Evolutionary conservation across 1,284 basidiomycete genomes (phyloP), one percentile per base, ranked within the genome.

Genomic region (Pterulicium gracile): DNA sequence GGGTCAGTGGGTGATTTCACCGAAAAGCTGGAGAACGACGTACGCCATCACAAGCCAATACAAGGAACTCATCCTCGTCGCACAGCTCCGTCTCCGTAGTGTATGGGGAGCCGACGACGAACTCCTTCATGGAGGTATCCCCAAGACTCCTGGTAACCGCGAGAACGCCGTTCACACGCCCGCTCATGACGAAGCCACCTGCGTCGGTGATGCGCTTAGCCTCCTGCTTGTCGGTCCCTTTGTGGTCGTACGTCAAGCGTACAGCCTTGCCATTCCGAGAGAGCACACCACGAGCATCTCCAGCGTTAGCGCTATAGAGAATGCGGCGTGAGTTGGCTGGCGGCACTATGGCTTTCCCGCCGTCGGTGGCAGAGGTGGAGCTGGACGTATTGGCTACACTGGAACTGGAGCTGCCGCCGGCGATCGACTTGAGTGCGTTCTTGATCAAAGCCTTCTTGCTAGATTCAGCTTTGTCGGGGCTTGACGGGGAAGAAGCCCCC

Each of bases 61-160:
- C 92, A 48, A 99, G 62, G 65, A 95, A 94, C 60, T 96, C 90
- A 61, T 99, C 96, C 7, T 91, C 84, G 10, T 88, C 81, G 47
- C 81, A 85, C 15, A 99, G 68, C 51, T 85, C 82, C 3, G 95
- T 98, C 64, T 98, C 93, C 14, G 96, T 98, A 13, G 96, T 99
- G 63, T 97, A 99, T 7, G 96, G 96, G 27, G 90, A 79, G 1
- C 96, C 96, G 39, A 98, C 95, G 4, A 99, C 95, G 60, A 96
- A 99, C 58, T 98, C 95, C 65, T 99, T 99, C 95, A 99, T 98
- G 4, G 92, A 89, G 0, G 91, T 88, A 61, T 99, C 96, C 42
- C 96, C 96, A 39, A 99, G 70, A 54, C 92, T 95, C 44, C 96
- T 76, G 14, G 96, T 99, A 15, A 99, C 96, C 5, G 93, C 94